A percentile compares a stretch with the other conserved stretches of the same genome.
Conservation (phyloP, 73 alveolate species). For the Paramecium bursaria region DNA sequence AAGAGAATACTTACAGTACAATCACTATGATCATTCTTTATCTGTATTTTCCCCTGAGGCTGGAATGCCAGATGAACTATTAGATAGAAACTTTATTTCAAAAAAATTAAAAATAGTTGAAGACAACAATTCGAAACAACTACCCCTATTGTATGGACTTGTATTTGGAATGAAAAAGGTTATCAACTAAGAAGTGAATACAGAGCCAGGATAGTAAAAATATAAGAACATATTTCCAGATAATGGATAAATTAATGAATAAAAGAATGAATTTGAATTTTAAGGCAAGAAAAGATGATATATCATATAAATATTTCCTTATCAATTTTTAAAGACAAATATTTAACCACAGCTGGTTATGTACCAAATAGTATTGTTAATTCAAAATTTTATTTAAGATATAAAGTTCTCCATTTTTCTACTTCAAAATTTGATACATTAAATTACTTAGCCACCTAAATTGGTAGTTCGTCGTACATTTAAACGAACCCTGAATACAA, state of each 20-base stretch:
- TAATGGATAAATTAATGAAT: slow-evolving; percentile 32
- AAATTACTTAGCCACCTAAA: slow-evolving; percentile 14
- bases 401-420: slow-evolving; percentile 46
- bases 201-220: neutral
- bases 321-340: too few relatives aligned
- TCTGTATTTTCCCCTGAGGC: slow-evolving; percentile 91
- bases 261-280: slow-evolving; percentile 44
- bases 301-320: too few relatives aligned
- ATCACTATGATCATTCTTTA: slow-evolving; percentile 84
- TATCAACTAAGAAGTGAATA: neutral
- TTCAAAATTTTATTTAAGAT: slow-evolving; percentile 18
- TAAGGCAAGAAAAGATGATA: slow-evolving; percentile 50
- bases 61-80: slow-evolving; percentile 93
- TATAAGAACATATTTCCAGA: slow-evolving; percentile 42
- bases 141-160: slow-evolving; percentile 89
- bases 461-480: slow-evolving; percentile 45
- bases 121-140: slow-evolving; percentile 75
- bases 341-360: slow-evolving; percentile 26
- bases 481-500: slow-evolving; percentile 17
- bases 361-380: slow-evolving; percentile 41
- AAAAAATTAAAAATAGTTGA: slow-evolving; percentile 86
- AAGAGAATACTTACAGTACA: slow-evolving; percentile 93
- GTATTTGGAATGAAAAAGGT: slow-evolving; percentile 79
- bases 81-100: slow-evolving; percentile 89
- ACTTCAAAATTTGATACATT: slow-evolving; percentile 40